Base-by-base conservation (phyloP, 495 filamentous ascomycete genomes). In the Penicillium malachiteum region DNA sequence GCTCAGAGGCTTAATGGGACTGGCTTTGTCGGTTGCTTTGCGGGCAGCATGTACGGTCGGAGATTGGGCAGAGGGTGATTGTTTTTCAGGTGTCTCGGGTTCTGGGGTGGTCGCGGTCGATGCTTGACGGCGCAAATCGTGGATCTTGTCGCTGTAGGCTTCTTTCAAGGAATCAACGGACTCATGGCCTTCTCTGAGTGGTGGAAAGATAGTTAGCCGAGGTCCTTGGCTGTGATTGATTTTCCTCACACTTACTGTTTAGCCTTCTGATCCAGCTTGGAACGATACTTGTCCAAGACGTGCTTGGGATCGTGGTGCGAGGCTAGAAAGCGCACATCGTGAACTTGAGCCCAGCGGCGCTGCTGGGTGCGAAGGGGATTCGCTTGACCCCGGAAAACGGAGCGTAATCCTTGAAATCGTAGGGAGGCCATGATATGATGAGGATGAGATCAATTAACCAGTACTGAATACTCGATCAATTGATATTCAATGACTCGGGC, bases 281-380 rank as follows among this genome's bases (percentile, higher is more conserved):
- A 79, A 58, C 83, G 82, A 76, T 97, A 97, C 69, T 89, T 96
- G 56, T 96, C 91, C 39, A 87, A 62, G 16, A 96, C 75, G 59
- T 75, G 80, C 33, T 85, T 84, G 26, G 83, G 74, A 42, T 82
- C 70, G 62, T 71, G 75, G 56, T 87, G 85, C 9, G 85, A 85
- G 18, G 87, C 88, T 16, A 96, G 78, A 78, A 94, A 96, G 41
- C 92, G 91, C 42, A 95, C 86, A 72, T 96, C 91, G 71, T 93
- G 89, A 9, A 96, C 92, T 58, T 88, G 90, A 8, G 94, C 95
- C 88, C 90, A 92, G 60, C 95, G 84, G 49, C 88, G 81, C 66
- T 97, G 94, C 39, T 72, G 70, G 34, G 48, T 43, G 5, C 71
- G 73, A 38, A 70, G 63, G 17, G 74, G 61, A 5, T 55, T 55